Base-by-base conservation (phyloP, 768 basidiomycete genomes). In the Agrocybe praecox region DNA sequence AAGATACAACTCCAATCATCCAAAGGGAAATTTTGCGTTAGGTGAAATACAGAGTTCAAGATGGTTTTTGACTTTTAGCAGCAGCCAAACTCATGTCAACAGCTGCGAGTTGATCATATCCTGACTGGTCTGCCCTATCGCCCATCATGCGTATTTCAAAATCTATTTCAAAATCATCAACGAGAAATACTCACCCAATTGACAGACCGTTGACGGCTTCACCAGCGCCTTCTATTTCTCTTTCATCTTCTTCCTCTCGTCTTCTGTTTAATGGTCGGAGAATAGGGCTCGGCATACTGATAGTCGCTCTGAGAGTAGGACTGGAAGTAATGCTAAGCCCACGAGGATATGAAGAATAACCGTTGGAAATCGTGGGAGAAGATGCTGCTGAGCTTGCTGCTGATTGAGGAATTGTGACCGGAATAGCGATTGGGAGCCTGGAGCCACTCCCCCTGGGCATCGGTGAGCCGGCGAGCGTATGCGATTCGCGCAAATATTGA, bases 181-280 rank as follows among this genome's bases (percentile, higher is more conserved):
- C 14, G 36, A 55, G 11, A 49, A n/a, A 19, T 26, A 53, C 58
- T 66, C 70, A 77, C 62, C 70, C 74, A 58, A 83, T 68, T 19
- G 74, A 86, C 63, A 93, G 71, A 19, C 88, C 79, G 59, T 84
- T 80, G 33, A 93, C 90, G 11, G 82, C 90, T 57, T 92, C 89
- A 6, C 89, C 91, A 15, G 90, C 88, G 34, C 90, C 89, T 62
- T 90, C 89, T 8, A 93, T 76, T 58, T 90, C 89, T 56, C 82
- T 78, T 62, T 89, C 87, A 50, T 88, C 88, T 6, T 79, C 80
- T 24, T 83, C 83, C 53, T 76, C 71, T 33, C 81, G 75, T 60
- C 84, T 77, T 48, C 89, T 77, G 17, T 82, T 79, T 51, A 89
- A 77, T 12, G 90, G 89, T 51, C 90, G 77, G 47, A 92, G 69